A percentile compares a stretch with the other conserved stretches of the same genome.
phyloP scores from a whole-genome alignment of 148 eudicot species.

The Drosera capensis region DNA sequence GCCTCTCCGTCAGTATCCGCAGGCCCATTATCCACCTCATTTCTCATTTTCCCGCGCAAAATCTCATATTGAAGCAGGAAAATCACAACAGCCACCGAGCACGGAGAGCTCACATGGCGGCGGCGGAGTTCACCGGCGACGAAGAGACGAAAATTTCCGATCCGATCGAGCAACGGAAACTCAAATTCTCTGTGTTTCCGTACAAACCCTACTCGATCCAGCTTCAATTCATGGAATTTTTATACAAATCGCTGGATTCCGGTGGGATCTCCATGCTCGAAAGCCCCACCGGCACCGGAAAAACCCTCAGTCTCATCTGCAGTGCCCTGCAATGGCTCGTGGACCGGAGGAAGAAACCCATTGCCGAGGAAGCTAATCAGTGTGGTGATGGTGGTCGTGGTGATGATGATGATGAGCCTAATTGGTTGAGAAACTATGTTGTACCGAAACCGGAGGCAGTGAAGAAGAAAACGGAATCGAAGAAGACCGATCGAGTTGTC shows the following conservation, averaged over 20 bases:
- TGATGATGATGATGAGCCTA: constrained; percentile 67
- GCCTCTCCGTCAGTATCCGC: too few species aligned
- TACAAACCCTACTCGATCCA: constrained; percentile 86
- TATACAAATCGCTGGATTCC: constrained; percentile 58
- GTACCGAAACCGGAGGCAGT: constrained; percentile 23
- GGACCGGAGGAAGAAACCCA: constrained; percentile 28
- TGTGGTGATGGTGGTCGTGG: constrained; percentile 8
- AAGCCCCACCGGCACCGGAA: constrained; percentile 99
- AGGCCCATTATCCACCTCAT: too few species aligned
- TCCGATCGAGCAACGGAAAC: constrained; percentile 26
- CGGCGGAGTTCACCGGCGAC: too few species aligned
- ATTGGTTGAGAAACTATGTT: constrained; percentile 63
- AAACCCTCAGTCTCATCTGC: constrained; percentile 86
- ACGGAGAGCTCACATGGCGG: too few species aligned
- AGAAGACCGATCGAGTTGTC: constrained; percentile 17
- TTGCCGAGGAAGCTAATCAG: neutral
- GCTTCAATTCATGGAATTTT: constrained; percentile 69
- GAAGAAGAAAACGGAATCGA: constrained; percentile 18
- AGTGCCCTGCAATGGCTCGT: constrained; percentile 88
- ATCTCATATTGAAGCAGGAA: too few species aligned
- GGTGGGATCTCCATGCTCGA: constrained; percentile 96
- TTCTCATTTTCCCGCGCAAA: too few species aligned
- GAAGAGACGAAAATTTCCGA: too few species aligned
- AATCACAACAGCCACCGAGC: too few species aligned
- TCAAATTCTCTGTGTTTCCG: constrained; percentile 70